These are phyloP conservation scores for Hygrophorus pudorinus DNA, from an alignment of 768 basidiomycete species.

Conservation along the genomic window DNA sequence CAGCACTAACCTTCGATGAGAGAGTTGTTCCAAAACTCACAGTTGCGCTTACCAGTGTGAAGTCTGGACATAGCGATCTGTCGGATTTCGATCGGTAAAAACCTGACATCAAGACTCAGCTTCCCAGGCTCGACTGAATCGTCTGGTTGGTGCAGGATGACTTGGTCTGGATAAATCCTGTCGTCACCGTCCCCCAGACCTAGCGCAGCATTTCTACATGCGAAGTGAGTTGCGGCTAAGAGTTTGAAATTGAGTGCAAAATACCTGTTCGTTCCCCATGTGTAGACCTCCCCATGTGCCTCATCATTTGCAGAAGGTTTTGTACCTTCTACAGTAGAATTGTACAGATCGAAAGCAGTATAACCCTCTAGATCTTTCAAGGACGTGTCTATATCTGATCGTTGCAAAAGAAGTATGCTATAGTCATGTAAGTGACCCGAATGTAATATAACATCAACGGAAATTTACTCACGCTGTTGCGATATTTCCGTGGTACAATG, in stretches of 20 bases:
- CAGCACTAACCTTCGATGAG: constrained; percentile 24
- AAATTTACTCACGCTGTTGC: constrained; percentile 45
- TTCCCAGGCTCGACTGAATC: constrained; percentile 15
- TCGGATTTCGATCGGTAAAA: constrained; percentile 52
- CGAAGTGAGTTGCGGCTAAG: background rate
- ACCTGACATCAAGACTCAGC: constrained; percentile 32
- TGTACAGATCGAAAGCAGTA: constrained; percentile 88
- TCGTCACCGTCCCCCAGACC: constrained; percentile 78
- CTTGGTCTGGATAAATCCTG: constrained; percentile 67
- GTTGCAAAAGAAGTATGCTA: constrained; percentile 68
- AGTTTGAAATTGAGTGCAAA: constrained; percentile 4
- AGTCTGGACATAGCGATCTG: constrained; percentile 78
- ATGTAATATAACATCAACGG: constrained; percentile 4
- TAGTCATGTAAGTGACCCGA: constrained; percentile 10
- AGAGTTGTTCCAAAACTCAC: background rate
- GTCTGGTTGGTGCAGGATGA: constrained; percentile 38
- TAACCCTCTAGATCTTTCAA: constrained; percentile 84
- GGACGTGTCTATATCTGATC: constrained; percentile 58
- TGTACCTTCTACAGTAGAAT: constrained; percentile 74
- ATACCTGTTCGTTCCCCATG: constrained; percentile 65
- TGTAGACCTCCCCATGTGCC: constrained; percentile 44
- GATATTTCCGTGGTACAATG: constrained; percentile 72
- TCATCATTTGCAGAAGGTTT: constrained; percentile 34
- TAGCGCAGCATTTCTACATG: constrained; percentile 70
- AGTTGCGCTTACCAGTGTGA: constrained; percentile 56